These are phyloP conservation scores for Boletus barrowsii DNA, from an alignment of 768 basidiomycete genomes.

Conservation along the genomic window DNA sequence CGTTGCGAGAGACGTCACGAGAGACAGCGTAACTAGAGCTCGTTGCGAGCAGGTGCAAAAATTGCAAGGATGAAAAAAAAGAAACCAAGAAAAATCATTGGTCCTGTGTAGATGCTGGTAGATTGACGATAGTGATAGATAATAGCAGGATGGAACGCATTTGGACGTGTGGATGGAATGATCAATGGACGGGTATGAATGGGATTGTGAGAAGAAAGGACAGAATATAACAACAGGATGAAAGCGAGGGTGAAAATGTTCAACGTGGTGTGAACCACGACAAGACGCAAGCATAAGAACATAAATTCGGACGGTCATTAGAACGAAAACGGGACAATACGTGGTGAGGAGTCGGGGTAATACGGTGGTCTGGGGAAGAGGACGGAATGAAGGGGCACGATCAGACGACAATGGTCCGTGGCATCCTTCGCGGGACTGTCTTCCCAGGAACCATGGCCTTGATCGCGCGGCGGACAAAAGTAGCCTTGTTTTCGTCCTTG, in stretches of 20 bases:
- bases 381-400: neutral
- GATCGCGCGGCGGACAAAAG: conserved; percentile 66
- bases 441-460: conserved; percentile 74
- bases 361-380: neutral
- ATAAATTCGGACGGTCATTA: conserved; percentile 14
- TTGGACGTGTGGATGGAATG: conserved; percentile 21
- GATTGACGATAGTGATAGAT: conserved; percentile 35
- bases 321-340: conserved; percentile 10
- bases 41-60: conserved; percentile 9
- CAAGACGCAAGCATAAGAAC: conserved; percentile 15
- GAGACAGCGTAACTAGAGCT: conserved; percentile 19
- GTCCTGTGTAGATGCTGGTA: conserved; percentile 12
- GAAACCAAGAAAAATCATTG: neutral
- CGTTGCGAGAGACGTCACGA: conserved; percentile 16
- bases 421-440: conserved; percentile 48
- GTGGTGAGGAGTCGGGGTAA: neutral
- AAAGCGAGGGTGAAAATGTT: conserved; percentile 9
- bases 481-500: conserved; percentile 47
- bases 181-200: conserved; percentile 12
- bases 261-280: neutral
- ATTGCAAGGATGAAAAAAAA: neutral
- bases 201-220: conserved; percentile 6
- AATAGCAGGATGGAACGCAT: conserved; percentile 30
- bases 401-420: conserved; percentile 36
- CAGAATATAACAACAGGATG: conserved; percentile 26